Conservation (phyloP, 2,329 filamentous ascomycete genomes). For the Ophiostoma fasciatum region DNA sequence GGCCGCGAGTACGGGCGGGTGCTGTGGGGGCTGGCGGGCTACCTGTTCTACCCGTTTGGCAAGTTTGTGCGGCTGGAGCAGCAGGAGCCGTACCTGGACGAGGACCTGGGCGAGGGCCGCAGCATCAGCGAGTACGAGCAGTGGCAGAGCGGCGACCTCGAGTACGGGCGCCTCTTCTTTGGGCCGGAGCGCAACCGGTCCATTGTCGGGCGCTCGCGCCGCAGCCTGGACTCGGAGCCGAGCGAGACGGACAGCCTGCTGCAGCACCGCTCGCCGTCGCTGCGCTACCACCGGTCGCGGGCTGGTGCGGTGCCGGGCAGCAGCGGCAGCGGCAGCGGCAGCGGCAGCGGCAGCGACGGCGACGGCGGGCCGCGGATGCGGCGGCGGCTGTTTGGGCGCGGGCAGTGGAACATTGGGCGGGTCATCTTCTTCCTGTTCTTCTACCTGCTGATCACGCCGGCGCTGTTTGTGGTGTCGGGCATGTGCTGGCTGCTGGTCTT, state of each 20-base stretch:
- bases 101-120: constrained; percentile 88
- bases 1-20: constrained; percentile 75
- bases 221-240: constrained; percentile 71
- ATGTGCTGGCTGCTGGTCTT: constrained; percentile 97
- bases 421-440: constrained; percentile 96
- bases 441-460: constrained; percentile 79
- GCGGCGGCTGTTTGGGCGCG: constrained; percentile 81
- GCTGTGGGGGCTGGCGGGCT: constrained; percentile 68
- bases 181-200: constrained; percentile 67
- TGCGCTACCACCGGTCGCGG: not conserved
- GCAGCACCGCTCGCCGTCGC: constrained; percentile 32
- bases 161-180: constrained; percentile 92
- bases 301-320: not conserved
- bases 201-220: constrained; percentile 70
- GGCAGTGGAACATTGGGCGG: constrained; percentile 86
- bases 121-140: constrained; percentile 98
- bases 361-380: constrained; percentile 37
- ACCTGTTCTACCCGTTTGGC: constrained; percentile 91
- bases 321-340: not conserved
- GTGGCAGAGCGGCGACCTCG: constrained; percentile 94
- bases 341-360: constrained; percentile 1
- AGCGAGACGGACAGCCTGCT: constrained; percentile 85
- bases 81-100: constrained; percentile 85
- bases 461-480: constrained; percentile 69
- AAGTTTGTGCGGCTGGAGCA: constrained; percentile 89